Base-by-base conservation (phyloP, 305 asterid species). In the Fraxinus nigra region DNA sequence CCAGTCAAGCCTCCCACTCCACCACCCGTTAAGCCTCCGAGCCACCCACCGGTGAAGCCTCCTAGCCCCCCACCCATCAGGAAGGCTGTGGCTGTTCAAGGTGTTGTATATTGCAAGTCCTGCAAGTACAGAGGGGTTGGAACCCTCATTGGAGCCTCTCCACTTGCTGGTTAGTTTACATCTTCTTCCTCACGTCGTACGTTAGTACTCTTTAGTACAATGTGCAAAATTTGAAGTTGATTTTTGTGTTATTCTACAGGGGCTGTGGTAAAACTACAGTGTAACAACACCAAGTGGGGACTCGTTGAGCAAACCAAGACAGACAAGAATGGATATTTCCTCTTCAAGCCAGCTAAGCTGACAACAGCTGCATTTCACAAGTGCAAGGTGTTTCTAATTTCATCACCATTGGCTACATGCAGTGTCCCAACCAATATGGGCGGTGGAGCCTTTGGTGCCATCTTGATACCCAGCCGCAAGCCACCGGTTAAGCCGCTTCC, bases 61-160 rank as follows among this genome's bases (percentile, higher is more conserved):
- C 84, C 83, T 4, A 3, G 2, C 4, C 30, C 61, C 70, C 79
- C 73, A 48, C 76, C 85, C 1, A 1, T 35, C 2, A 81, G 14
- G 30, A 85, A 83, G 38, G 51, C 56, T 14, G 82, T 84, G 32
- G 86, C 80, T 7, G 76, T 87, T 4, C 78, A 78, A 46, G 90
- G 89, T 20, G 76, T 86, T 54, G 89, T 85, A 13, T 87, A 77
- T 75, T 87, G 90, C 88, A 87, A 87, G 43, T 32, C 85, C 13
- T 87, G 90, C 81, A 84, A 85, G 7, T 84, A 78, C 79, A 72
- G 48, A 43, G 90, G 86, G 9, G 9, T 0, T 26, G 76, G 80
- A 61, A 85, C 87, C 5, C 83, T 88, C 9, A 0, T 2, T 0
- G 83, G 24, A 13, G 87, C 89, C 2, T 2, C 79, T 34, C 86